Base-by-base conservation (phyloP, 2,329 filamentous ascomycete species). In the Hypoxylon sp. region DNA sequence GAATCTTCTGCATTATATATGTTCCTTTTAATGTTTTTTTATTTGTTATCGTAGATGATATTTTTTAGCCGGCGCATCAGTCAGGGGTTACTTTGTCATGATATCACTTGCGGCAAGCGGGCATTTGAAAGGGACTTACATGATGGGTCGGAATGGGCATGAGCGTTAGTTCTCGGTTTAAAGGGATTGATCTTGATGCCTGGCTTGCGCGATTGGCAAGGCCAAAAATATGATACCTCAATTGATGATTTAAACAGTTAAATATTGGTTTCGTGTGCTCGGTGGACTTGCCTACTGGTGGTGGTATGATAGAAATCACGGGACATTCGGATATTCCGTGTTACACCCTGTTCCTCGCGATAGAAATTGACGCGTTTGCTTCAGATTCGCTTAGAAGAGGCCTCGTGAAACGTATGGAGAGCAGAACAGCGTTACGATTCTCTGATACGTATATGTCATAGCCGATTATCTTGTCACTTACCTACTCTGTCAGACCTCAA, bases 51-150 rank as follows among this genome's bases (percentile, higher is more conserved):
- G 8, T 13, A 44, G 17, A n/a, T 54, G 53, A 35, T 50, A 22
- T 58, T 50, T 58, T 50, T 46, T 6, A 48, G 58, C 64, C n/a
- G 64, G 64, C 64, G 58, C 50, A 57, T 48, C 24, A 29, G n/a
- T 46, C 39, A 3, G 44, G 29, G 46, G 22, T 47, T 60, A 31
- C 19, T 37, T 60, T 64, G 3, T 56, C 2, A 56, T 42, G 65
- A 67, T 67, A 64, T 60, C 60, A 60, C 19, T 26, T 33, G 0
- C n/a, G 24, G 37, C 19, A 10, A 19, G 22, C 19, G 39, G 33
- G 29, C 39, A 29, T 54, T 11, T 48, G 24, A 31, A 44, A 35
- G 42, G 35, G 26, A 8, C 22, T 48, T 11, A 29, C 8, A 29
- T 14, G 22, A 10, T 26, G 24, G 46, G 5, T 17, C 4, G 13